A percentile compares a stretch with the other conserved stretches of the same genome.
Evolutionary conservation across 108 stramenopile genomes (phyloP).

Genomic region (Fistulifera pelliculosa): DNA sequence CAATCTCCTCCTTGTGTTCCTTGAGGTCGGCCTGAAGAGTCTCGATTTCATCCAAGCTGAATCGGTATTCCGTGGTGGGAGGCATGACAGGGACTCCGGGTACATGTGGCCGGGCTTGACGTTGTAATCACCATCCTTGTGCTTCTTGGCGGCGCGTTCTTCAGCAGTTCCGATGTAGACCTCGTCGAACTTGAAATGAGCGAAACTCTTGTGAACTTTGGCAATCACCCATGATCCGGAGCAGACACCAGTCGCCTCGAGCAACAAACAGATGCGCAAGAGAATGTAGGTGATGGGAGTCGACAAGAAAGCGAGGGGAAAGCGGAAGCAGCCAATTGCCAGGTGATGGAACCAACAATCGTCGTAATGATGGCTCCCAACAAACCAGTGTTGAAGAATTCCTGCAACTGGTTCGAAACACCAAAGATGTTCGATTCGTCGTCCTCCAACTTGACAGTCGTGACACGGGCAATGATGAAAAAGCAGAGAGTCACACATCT

Average conservation of each 20-base stretch:
- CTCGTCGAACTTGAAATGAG: slow-evolving; percentile 50
- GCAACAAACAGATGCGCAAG: slow-evolving; percentile 31
- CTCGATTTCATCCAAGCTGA: too few relatives aligned
- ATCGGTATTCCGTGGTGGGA: too few relatives aligned
- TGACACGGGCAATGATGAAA: slow-evolving; percentile 67
- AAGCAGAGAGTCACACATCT: slow-evolving; percentile 55
- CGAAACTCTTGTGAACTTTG: slow-evolving; percentile 29
- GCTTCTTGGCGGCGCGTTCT: slow-evolving; percentile 38
- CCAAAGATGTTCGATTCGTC: slow-evolving; percentile 64
- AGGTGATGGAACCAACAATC: slow-evolving; percentile 64
- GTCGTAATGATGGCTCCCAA: slow-evolving; percentile 78
- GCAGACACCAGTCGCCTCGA: slow-evolving; percentile 59
- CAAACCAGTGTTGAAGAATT: slow-evolving; percentile 73
- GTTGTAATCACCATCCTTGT: too few relatives aligned
- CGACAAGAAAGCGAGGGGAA: slow-evolving; percentile 67
- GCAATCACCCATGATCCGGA: slow-evolving; percentile 55
- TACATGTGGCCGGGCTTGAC: too few relatives aligned
- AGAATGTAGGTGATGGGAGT: slow-evolving; percentile 53
- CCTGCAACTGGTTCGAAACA: slow-evolving; percentile 47
- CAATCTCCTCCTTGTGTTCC: too few relatives aligned
- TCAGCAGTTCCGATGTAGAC: slow-evolving; percentile 65
- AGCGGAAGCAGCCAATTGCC: slow-evolving; percentile 64
- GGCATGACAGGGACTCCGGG: too few relatives aligned
- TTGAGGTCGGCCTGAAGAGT: too few relatives aligned
- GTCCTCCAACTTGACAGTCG: slow-evolving; percentile 34